phyloP scores from a whole-genome alignment of 2,329 filamentous ascomycete species.

The Colletotrichum sidae region DNA sequence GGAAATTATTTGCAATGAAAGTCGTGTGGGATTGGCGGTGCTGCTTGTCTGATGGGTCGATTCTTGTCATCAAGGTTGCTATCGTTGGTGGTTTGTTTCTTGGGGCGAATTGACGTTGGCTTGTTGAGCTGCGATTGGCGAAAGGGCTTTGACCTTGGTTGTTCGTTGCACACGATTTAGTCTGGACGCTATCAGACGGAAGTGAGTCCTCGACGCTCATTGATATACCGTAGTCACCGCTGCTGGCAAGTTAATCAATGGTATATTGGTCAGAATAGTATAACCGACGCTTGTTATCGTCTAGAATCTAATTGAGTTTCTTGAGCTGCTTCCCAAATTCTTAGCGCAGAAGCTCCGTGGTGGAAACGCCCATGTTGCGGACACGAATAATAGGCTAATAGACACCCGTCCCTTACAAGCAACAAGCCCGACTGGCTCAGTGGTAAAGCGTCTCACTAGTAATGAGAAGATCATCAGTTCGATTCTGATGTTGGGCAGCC shows the following conservation, averaged over 20 bases:
- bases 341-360: too few relatives aligned
- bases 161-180: too few relatives aligned
- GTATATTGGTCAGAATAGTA: too few relatives aligned
- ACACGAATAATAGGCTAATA: background rate
- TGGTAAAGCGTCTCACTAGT: slow-evolving; percentile 39
- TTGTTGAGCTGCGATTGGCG: too few relatives aligned
- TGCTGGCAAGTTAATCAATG: too few relatives aligned
- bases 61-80: background rate
- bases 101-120: background rate
- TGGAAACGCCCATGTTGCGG: background rate
- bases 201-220: too few relatives aligned
- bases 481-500: slow-evolving; percentile 35
- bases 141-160: too few relatives aligned
- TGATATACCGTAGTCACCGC: too few relatives aligned
- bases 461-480: slow-evolving; percentile 37
- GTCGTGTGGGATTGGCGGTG: slow-evolving; percentile 2
- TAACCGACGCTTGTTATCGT: too few relatives aligned
- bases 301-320: too few relatives aligned
- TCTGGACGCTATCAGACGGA: too few relatives aligned
- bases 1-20: background rate
- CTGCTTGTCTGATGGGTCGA: slow-evolving; percentile 6
- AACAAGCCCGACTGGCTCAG: slow-evolving; percentile 35
- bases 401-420: background rate
- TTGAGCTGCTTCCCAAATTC: too few relatives aligned
- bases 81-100: background rate